Evolutionary conservation across 257 asterid species (phyloP).

Genomic region (Nicotiana undulata): DNA sequence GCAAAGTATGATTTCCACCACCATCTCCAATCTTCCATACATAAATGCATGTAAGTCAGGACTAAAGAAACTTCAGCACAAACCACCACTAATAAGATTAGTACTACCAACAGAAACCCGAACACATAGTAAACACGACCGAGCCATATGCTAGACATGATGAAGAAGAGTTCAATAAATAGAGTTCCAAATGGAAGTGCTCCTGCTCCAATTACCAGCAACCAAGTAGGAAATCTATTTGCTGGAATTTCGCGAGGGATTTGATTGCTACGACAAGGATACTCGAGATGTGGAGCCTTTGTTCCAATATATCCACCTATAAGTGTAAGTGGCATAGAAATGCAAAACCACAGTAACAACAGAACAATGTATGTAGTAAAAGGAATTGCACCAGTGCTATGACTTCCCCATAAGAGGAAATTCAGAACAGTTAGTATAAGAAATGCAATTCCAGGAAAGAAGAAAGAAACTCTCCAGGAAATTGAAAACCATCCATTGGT

Average conservation of each 20-base stretch:
- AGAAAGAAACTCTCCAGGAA: constrained; percentile 21
- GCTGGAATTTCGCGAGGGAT: constrained; percentile 22
- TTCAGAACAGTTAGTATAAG: constrained; percentile 12
- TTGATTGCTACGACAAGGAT: constrained; percentile 16
- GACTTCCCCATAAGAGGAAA: constrained; percentile 21
- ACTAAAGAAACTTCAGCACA: constrained; percentile 20
- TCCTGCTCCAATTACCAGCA: constrained; percentile 19
- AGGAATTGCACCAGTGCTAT: constrained; percentile 23
- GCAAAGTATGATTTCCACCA: constrained; percentile 24
- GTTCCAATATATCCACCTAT: constrained; percentile 17
- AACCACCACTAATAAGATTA: constrained; percentile 11
- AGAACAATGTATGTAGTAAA: constrained; percentile 12
- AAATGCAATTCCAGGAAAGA: constrained; percentile 20
- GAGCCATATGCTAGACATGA: constrained; percentile 26
- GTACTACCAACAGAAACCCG: constrained; percentile 17
- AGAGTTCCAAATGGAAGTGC: constrained; percentile 20
- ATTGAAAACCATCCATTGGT: constrained; percentile 11
- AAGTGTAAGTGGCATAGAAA: constrained; percentile 20
- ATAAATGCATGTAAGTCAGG: constrained; percentile 18
- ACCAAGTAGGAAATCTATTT: constrained; percentile 15
- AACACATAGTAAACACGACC: constrained; percentile 22
- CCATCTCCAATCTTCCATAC: constrained; percentile 23
- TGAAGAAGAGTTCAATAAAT: constrained; percentile 21
- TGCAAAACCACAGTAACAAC: constrained; percentile 18
- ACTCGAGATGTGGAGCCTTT: constrained; percentile 6